Conservation (phyloP, 2,329 filamentous ascomycete genomes). For the Aureobasidium lini region DNA sequence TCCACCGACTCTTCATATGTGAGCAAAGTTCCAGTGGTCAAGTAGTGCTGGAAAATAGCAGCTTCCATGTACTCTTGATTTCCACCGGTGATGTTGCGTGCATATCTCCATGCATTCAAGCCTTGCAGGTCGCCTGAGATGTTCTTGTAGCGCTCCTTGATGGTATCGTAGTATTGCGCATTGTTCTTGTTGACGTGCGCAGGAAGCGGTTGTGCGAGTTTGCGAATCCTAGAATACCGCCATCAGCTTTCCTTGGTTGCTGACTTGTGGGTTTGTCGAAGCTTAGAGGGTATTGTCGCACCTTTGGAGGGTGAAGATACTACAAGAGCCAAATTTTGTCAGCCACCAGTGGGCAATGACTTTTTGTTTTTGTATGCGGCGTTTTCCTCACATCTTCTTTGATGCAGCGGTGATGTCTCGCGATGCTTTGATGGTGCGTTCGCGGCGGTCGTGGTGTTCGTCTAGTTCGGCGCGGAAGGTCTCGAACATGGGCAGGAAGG, state of each 20-base stretch:
- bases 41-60: slow-evolving; percentile 79
- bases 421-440: slow-evolving; percentile 83
- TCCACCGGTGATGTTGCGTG: slow-evolving; percentile 65
- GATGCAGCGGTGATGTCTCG: slow-evolving; percentile 87
- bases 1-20: slow-evolving; percentile 52
- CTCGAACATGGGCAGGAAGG: slow-evolving; percentile 67
- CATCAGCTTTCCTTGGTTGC: not conserved
- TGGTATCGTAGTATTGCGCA: slow-evolving; percentile 60
- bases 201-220: slow-evolving; percentile 54
- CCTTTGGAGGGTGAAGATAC: slow-evolving; percentile 81
- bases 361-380: not conserved
- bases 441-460: slow-evolving; percentile 85
- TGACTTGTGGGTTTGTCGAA: not conserved
- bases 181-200: slow-evolving; percentile 63
- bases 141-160: slow-evolving; percentile 58
- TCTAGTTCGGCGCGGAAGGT: slow-evolving; percentile 81
- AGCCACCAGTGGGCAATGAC: slow-evolving; percentile 15
- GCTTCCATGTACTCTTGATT: slow-evolving; percentile 95
- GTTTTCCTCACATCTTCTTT: slow-evolving; percentile 77
- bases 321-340: slow-evolving; percentile 29
- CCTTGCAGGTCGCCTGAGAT: slow-evolving; percentile 68
- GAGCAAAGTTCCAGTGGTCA: slow-evolving; percentile 68
- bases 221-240: slow-evolving; percentile 50
- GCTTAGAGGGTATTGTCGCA: slow-evolving; percentile 25
- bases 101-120: slow-evolving; percentile 77